These are phyloP conservation scores for Calycina herbarum DNA, from an alignment of 2,329 filamentous ascomycete species.

Conservation along the genomic window DNA sequence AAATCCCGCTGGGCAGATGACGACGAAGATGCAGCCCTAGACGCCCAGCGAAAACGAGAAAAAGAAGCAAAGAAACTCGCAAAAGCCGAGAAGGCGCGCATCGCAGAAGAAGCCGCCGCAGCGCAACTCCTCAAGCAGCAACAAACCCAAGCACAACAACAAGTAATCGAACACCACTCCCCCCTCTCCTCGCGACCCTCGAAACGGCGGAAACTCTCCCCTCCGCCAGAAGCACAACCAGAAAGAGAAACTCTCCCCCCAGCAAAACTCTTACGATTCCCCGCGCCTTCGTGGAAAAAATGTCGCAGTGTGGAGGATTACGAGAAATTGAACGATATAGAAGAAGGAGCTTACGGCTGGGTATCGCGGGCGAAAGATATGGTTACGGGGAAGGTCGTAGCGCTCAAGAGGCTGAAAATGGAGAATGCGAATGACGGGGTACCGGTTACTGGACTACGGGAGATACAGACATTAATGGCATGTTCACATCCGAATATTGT, in stretches of 20 bases:
- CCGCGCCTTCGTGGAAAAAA: constrained; percentile 64
- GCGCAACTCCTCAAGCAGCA: constrained; percentile 33
- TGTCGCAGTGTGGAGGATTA: constrained; percentile 83
- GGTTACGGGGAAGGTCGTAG: constrained; percentile 76
- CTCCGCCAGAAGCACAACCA: constrained; percentile 11
- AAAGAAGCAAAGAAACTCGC: constrained; percentile 87
- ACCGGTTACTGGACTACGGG: constrained; percentile 86
- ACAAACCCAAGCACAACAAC: constrained; percentile 40
- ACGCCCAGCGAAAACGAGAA: constrained; percentile 71
- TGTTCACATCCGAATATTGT: constrained; percentile 84
- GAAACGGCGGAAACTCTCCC: constrained; percentile 59
- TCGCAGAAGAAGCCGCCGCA: constrained; percentile 52
- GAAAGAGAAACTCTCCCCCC: constrained; percentile 40
- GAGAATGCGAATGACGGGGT: constrained; percentile 72
- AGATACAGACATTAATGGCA: constrained; percentile 87
- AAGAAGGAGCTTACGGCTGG: constrained; percentile 95
- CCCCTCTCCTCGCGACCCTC: constrained; percentile 52
- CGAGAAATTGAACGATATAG: constrained; percentile 92
- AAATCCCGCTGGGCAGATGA: constrained; percentile 84
- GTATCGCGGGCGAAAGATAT: constrained; percentile 81
- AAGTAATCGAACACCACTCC: constrained; percentile 28
- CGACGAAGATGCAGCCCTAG: constrained; percentile 75
- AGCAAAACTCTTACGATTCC: constrained; percentile 69
- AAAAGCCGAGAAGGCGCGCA: constrained; percentile 79
- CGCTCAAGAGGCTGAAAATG: constrained; percentile 91